A percentile compares a stretch with the other conserved stretches of the same genome.
These are phyloP conservation scores for Cystobasidium ongulense DNA, from an alignment of 768 basidiomycete genomes.

Conservation along the genomic window DNA sequence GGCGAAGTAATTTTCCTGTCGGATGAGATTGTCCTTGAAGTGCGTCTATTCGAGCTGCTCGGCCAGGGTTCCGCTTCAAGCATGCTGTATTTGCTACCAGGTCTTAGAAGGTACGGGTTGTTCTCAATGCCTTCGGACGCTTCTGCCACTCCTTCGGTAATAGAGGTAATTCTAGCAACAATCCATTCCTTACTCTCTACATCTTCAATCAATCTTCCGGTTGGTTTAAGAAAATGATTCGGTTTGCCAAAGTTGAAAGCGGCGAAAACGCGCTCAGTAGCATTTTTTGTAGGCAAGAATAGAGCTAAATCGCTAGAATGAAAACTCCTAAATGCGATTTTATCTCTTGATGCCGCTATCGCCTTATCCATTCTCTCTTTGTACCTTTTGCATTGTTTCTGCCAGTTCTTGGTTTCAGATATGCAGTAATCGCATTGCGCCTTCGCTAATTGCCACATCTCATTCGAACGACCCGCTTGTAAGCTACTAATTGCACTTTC, in stretches of 20 bases:
- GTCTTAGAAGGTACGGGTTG: conserved; percentile 80
- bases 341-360: conserved; percentile 55
- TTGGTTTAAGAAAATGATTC: conserved; percentile 90
- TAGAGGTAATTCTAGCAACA: conserved; percentile 80
- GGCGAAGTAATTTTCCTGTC: background rate
- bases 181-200: conserved; percentile 89
- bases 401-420: conserved; percentile 73
- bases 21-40: background rate
- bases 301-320: conserved; percentile 88
- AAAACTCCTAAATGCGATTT: conserved; percentile 89
- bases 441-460: conserved; percentile 43
- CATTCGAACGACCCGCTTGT: conserved; percentile 25
- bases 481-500: conserved; percentile 2
- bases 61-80: conserved; percentile 75
- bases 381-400: conserved; percentile 93
- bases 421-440: conserved; percentile 45
- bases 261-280: conserved; percentile 88
- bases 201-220: conserved; percentile 75
- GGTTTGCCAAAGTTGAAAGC: conserved; percentile 96
- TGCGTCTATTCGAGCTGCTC: background rate
- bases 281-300: conserved; percentile 91
- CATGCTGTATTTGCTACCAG: conserved; percentile 87
- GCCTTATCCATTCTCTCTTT: conserved; percentile 62
- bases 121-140: conserved; percentile 73
- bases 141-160: conserved; percentile 75